These are phyloP conservation scores for Alternaria triticina DNA, from an alignment of 2,329 filamentous ascomycete genomes.

Conservation along the genomic window DNA sequence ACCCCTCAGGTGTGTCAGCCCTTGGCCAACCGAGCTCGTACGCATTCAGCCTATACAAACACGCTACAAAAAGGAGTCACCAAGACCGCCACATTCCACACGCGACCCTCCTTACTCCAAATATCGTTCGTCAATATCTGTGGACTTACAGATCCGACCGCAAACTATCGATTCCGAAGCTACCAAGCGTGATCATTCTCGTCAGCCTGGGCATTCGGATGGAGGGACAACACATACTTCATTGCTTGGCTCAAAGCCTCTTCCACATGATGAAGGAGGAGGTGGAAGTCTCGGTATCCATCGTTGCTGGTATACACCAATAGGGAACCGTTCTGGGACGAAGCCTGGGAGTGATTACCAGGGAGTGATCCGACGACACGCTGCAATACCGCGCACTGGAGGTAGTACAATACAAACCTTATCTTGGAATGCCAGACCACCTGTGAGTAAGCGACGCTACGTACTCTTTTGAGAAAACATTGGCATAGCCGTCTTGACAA, in stretches of 20 bases:
- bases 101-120: neutral
- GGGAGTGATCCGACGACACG: too few species aligned
- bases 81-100: neutral
- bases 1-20: conserved; percentile 2
- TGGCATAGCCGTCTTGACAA: too few species aligned
- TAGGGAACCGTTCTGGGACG: neutral
- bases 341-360: neutral
- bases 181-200: neutral
- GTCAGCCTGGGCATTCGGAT: too few species aligned
- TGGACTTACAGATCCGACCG: neutral
- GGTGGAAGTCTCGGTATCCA: neutral
- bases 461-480: neutral
- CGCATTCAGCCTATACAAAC: conserved; percentile 18
- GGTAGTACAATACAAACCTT: neutral
- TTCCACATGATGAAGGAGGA: neutral
- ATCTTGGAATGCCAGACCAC: neutral
- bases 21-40: conserved; percentile 14
- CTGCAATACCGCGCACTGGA: neutral
- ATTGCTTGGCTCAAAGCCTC: neutral
- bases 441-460: neutral
- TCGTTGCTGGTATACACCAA: neutral
- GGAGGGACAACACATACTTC: neutral
- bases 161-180: neutral
- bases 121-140: neutral
- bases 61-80: conserved; percentile 2